Base-by-base conservation (phyloP, 768 basidiomycete genomes). In the Leucosporidium scottii region DNA sequence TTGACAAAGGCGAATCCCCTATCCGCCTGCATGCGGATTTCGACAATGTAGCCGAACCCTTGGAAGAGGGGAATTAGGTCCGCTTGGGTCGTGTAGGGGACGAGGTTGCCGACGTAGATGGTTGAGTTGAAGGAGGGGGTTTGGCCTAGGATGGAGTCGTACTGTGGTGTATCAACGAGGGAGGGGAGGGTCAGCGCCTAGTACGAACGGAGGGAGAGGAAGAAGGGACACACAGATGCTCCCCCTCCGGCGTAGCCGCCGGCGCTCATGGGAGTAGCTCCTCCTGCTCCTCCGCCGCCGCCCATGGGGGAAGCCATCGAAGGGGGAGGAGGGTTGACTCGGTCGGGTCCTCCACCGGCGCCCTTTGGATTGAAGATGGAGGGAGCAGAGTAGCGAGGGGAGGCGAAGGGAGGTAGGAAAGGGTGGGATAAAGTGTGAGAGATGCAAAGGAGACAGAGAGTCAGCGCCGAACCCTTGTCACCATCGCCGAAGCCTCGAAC, bases 1-100 rank as follows among this genome's bases (percentile, higher is more conserved):
- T 98, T 98, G 78, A 99, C 93, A 77, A 98, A 98, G 3, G 96
- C 94, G 78, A 98, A 99, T 55, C 94, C 94, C 71, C 94, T 88
- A 82, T 98, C 94, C 69, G 96, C 87, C 79, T 98, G 96, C 92
- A 99, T 94, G 67, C 96, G 88, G 79, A 98, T 93, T 81, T 99
- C 96, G 73, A 91, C 93, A 57, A 98, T 87, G 79, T 98, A 98
- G 61, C 94, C 94, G 78, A 96, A 98, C 64, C 92, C 92, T 81
- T 96, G 91, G 86, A 98, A 98, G 68, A 98, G 82, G 18, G 94
- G 94, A 75, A 97, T 93, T 67, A 99, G 86, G 79, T 99, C 96
- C 53, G 91, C 91, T 79, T 98, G 94, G 30, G 93, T 93, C 76
- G 89, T 90, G 81, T 92, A 97, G 10, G 94, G 94, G 71, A 96